Conservation (phyloP, 148 eudicot species). For the Arbutus unedo region DNA sequence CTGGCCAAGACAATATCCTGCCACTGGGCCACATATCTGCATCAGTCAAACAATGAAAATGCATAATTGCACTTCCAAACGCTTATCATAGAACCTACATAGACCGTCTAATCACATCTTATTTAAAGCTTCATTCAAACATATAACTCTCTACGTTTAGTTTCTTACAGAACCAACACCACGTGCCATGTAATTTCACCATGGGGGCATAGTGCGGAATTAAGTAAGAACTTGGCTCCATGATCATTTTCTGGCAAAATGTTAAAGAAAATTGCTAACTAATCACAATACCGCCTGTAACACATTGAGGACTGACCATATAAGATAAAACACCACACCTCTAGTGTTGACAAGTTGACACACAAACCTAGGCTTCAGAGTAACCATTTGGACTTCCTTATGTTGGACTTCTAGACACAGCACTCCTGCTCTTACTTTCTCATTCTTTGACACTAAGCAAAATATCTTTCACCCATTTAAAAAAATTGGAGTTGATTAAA, state of each 20-base stretch:
- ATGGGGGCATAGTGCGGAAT: too few species aligned
- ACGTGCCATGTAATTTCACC: background rate
- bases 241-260: background rate
- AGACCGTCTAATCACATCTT: background rate
- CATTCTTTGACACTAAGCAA: constrained; percentile 5
- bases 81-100: background rate
- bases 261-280: background rate
- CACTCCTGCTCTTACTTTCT: background rate
- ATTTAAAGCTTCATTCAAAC: background rate
- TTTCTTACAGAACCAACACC: background rate
- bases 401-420: background rate
- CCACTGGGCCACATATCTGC: background rate
- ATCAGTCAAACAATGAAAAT: background rate
- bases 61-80: background rate
- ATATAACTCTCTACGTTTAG: background rate
- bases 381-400: background rate
- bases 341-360: background rate
- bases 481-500: background rate
- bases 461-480: background rate
- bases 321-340: background rate
- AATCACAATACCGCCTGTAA: background rate
- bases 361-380: background rate
- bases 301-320: background rate
- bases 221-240: too few species aligned
- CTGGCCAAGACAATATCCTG: background rate